Conservation (phyloP, 1,139 yeast genomes). For the Eremothecium gossypii region DNA sequence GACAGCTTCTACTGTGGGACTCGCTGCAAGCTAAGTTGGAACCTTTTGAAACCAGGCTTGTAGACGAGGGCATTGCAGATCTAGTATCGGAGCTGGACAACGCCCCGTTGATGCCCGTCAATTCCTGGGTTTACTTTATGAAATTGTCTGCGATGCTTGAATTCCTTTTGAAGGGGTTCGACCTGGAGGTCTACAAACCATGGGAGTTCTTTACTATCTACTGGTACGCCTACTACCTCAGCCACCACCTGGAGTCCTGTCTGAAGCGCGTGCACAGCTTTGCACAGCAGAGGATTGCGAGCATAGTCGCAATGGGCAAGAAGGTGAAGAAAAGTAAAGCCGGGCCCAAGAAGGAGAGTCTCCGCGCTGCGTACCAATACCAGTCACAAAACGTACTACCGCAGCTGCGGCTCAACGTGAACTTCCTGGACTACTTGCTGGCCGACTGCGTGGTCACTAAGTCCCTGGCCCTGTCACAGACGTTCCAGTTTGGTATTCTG, state of each 20-base stretch:
- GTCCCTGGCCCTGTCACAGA: conserved; percentile 34
- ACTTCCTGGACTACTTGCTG: conserved; percentile 24
- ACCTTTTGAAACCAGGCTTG: conserved; percentile 38
- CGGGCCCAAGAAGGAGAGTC: conserved; percentile 29
- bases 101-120: conserved; percentile 41
- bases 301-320: conserved; percentile 31
- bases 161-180: conserved; percentile 66
- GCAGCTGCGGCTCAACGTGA: conserved; percentile 16
- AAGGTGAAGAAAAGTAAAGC: conserved; percentile 40
- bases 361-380: conserved; percentile 23
- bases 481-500: conserved; percentile 34
- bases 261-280: conserved; percentile 41
- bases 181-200: conserved; percentile 60
- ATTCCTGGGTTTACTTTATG: conserved; percentile 57
- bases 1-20: conserved; percentile 60
- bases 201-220: conserved; percentile 64
- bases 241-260: conserved; percentile 41
- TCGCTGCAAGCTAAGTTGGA: conserved; percentile 66
- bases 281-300: conserved; percentile 36
- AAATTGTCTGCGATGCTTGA: conserved; percentile 67
- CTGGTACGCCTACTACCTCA: conserved; percentile 55
- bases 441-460: conserved; percentile 33
- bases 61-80: conserved; percentile 24
- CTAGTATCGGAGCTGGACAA: conserved; percentile 10
- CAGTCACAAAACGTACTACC: conserved; percentile 23